Conservation (phyloP, 2,329 filamentous ascomycete species). For the Diaporthe vaccinii region DNA sequence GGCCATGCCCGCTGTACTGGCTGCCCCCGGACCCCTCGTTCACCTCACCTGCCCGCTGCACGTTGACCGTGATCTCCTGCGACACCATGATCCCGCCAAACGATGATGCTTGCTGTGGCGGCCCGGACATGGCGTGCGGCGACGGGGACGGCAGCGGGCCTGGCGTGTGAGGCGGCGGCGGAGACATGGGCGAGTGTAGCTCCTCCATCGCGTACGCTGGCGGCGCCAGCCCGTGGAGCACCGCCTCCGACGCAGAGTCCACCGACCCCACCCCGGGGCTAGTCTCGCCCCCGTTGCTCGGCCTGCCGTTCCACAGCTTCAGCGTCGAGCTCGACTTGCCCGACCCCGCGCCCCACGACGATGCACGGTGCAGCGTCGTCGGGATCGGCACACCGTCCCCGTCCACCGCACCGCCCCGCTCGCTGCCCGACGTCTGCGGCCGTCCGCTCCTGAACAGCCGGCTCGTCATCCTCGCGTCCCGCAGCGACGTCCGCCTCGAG, state of each 20-base stretch:
- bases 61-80: constrained; percentile 71
- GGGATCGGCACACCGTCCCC: constrained; percentile 49
- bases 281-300: constrained; percentile 40
- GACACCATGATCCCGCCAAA: constrained; percentile 73
- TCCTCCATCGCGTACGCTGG: constrained; percentile 37
- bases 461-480: constrained; percentile 27
- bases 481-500: constrained; percentile 36
- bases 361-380: constrained; percentile 44
- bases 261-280: constrained; percentile 37
- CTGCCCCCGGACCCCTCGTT: constrained; percentile 45
- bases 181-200: constrained; percentile 7
- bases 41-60: constrained; percentile 46
- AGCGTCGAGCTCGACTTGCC: constrained; percentile 51
- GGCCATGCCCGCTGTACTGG: constrained; percentile 43
- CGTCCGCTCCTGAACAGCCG: constrained; percentile 34
- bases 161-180: constrained; percentile 19
- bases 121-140: constrained; percentile 23
- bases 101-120: constrained; percentile 40
- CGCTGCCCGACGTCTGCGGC: constrained; percentile 33
- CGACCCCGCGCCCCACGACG: constrained; percentile 45
- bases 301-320: constrained; percentile 49
- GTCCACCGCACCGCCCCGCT: constrained; percentile 45
- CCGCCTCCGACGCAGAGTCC: constrained; percentile 37
- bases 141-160: constrained; percentile 15
- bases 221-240: constrained; percentile 38